Conservation (phyloP, 1,284 basidiomycete genomes). For the Microbotryum intermedium region DNA sequence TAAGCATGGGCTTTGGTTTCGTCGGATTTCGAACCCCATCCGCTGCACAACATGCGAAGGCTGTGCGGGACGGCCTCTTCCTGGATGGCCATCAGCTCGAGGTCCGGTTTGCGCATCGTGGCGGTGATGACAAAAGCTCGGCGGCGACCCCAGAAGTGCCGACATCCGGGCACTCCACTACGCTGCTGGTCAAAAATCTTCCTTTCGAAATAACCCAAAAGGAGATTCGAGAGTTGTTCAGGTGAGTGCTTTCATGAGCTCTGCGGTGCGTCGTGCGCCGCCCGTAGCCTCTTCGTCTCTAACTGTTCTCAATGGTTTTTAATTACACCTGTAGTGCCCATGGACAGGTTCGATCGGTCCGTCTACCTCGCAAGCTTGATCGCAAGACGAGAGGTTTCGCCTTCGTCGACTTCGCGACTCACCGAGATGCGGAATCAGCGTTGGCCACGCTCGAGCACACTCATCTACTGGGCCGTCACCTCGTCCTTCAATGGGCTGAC, state of each 20-base stretch:
- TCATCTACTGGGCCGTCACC: conserved; percentile 87
- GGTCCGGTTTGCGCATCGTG: conserved; percentile 80
- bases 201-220: conserved; percentile 94
- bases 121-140: conserved; percentile 42
- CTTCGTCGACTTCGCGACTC: conserved; percentile 84
- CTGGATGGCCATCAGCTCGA: conserved; percentile 80
- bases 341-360: conserved; percentile 82
- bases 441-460: conserved; percentile 79
- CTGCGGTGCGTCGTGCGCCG: conserved; percentile 5
- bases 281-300: conserved; percentile 1
- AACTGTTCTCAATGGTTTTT: neutral
- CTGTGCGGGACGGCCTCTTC: conserved; percentile 51
- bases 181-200: conserved; percentile 94
- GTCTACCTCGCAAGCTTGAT: conserved; percentile 79
- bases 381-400: conserved; percentile 83
- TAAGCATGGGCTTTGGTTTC: conserved; percentile 96
- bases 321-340: conserved; percentile 54
- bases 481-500: conserved; percentile 89
- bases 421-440: conserved; percentile 77
- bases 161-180: conserved; percentile 51
- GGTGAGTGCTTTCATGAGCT: conserved; percentile 47
- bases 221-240: conserved; percentile 79
- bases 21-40: conserved; percentile 76
- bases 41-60: conserved; percentile 65
- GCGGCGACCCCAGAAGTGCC: conserved; percentile 39